Evolutionary conservation across 441 rosid species (phyloP), one percentile per base, ranked within the genome.

Genomic region (Euphorbia corollata): DNA sequence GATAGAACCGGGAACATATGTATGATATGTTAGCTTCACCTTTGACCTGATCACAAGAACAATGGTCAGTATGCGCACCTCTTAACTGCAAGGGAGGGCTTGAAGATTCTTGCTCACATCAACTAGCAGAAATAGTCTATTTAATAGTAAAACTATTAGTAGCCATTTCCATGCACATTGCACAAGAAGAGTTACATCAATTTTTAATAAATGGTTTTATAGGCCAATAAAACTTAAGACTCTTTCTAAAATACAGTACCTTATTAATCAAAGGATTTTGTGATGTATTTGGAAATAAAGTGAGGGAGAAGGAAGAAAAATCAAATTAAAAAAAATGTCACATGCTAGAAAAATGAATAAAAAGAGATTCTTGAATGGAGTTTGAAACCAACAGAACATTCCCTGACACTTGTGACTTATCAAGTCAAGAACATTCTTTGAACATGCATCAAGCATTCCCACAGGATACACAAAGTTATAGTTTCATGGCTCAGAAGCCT

Each of bases 11-110:
- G 30, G 98, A 95, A 75, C 98, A 95, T 61, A 95, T 95, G 77
- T 95, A 95, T 16, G 97, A 80, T 74, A 92, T 86, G 81, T 92
- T 95, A 36, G 89, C 88, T 85, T 92, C 99, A 0, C 97, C 99
- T 71, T 70, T 90, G 68, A 94, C 83, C 97, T 94, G 80, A 74
- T 56, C 64, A 75, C 61, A 76, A 23, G 56, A 32, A 68, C 39
- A 54, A 68, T 36, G 20, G 15, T 75, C 53, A 77, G 47, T 43
- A 53, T n/a, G 50, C 13, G 53, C 72, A 62, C 36, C 54, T 61
- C 20, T 74, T 68, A 23, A 36, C 72, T 1, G 34, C 19, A 59
- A 41, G 54, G 50, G 19, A 11, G 58, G n/a, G 54, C 27, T 22
- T 9, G 32, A 23, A 48, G 13, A 18, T 20, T 6, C 16, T 20